Evolutionary conservation across 257 asterid species (phyloP), one percentile per base, ranked within the genome.

Genomic region (Primulina huaijiensis): DNA sequence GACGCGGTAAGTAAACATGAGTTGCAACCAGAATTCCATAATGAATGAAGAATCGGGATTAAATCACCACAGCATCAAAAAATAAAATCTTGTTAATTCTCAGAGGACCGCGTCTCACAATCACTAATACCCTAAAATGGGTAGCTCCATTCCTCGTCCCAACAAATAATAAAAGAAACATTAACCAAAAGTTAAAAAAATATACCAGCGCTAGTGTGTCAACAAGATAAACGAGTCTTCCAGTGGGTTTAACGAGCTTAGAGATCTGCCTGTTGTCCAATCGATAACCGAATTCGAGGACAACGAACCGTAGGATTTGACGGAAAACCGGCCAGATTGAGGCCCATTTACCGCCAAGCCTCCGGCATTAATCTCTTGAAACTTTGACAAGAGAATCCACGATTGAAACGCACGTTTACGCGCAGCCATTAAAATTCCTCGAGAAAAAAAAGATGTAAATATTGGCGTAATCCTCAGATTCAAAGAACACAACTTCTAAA

Each of bases 181-280:
- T 17, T 6, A 38, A 68, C 2, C 21, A 3, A 40, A 46, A 30
- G 20, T 17, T 50, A 31, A 46, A 38, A n/a, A 75, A 50, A 23
- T 21, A 72, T 85, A 82, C 92, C 88, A 86, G 61, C 61, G 86
- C 82, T 38, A 84, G 71, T 17, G 90, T 86, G 71, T 86, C 89
- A 17, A 84, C 83, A 19, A 85, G 84, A 72, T 65, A 84, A n/a
- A 82, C 82, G 23, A 83, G 88, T 21, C 67, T 76, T 38, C 76
- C 76, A 56, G 60, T 75, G 46, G 85, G 78, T 68, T 75, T 79
- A 27, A 67, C 83, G 43, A 85, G 82, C 76, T 78, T 84, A 59
- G 86, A 84, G 71, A 84, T 80, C 76, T 80, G 83, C 77, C 89
- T 65, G 55, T 37, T 57, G 63, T 76, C 76, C 40, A 74, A 71